Conservation (phyloP, 2,329 filamentous ascomycete species). For the Graphiopsis chlorocephala region DNA sequence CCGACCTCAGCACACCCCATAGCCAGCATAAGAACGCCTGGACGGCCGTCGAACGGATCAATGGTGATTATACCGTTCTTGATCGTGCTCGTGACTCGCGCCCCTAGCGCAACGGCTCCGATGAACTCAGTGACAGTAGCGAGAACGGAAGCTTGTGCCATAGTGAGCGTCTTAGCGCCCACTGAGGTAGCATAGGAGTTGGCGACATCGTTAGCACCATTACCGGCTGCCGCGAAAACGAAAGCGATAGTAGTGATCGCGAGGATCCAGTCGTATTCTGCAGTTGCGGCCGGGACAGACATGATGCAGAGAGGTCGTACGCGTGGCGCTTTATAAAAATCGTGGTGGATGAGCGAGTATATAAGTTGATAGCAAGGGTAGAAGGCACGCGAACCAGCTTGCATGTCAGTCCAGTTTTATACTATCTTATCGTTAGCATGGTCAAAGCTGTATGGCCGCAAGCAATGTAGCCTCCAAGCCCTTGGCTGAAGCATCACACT, state of each 20-base stretch:
- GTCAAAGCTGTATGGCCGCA: background rate
- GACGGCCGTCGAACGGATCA: constrained; percentile 44
- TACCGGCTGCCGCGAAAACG: constrained; percentile 60
- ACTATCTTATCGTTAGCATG: background rate
- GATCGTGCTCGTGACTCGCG: constrained; percentile 58
- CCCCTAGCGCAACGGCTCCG: constrained; percentile 50
- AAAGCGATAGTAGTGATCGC: constrained; percentile 62
- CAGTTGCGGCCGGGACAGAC: constrained; percentile 2
- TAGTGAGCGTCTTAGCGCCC: constrained; percentile 50
- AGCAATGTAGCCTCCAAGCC: background rate
- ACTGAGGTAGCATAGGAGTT: constrained; percentile 53
- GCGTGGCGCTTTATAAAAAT: background rate
- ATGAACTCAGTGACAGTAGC: constrained; percentile 50
- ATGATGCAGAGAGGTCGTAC: background rate
- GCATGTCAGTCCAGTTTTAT: background rate
- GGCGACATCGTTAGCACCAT: constrained; percentile 55
- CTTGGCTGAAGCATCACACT: background rate
- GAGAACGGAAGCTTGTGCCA: constrained; percentile 49
- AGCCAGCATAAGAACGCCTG: constrained; percentile 53
- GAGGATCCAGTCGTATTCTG: constrained; percentile 41
- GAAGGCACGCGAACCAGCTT: background rate
- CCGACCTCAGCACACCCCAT: constrained; percentile 32
- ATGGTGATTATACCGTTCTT: constrained; percentile 56
- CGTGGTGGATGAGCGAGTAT: background rate
- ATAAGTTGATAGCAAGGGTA: background rate